Evolutionary conservation across 768 basidiomycete genomes (phyloP).

Genomic region (Agaricus blazei): DNA sequence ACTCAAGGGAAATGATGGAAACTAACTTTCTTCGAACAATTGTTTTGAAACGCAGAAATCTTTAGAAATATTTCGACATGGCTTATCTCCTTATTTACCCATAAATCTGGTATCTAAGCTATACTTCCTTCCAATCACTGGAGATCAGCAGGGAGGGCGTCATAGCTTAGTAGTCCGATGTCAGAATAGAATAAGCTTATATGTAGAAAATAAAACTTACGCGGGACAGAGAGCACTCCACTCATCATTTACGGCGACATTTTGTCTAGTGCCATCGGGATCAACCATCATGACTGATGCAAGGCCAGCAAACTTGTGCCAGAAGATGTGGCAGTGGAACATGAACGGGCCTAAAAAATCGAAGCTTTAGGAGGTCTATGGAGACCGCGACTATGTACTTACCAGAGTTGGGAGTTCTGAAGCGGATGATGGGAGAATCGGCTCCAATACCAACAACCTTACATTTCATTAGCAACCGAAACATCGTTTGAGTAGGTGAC

Average conservation of each 20-base stretch:
- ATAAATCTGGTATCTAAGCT: no score
- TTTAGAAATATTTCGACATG: no score
- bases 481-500: background rate
- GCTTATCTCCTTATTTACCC: no score
- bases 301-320: constrained; percentile 13
- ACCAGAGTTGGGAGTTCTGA: constrained; percentile 21
- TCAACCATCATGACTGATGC: constrained; percentile 33
- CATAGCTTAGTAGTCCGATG: no score
- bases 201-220: constrained; percentile 10
- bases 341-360: constrained; percentile 16
- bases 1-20: no score
- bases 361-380: background rate
- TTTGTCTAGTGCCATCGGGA: constrained; percentile 14
- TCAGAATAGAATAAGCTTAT: no score
- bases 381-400: background rate
- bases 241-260: constrained; percentile 14
- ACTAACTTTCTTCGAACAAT: no score
- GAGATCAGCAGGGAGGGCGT: background rate
- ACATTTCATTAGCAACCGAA: background rate
- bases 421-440: constrained; percentile 19
- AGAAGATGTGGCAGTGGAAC: constrained; percentile 30
- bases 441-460: constrained; percentile 19
- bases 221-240: constrained; percentile 23
- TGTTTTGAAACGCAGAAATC: no score
- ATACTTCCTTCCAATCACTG: background rate